Evolutionary conservation across 495 filamentous ascomycete genomes (phyloP).

Genomic region (Baudoinia panamericana): DNA sequence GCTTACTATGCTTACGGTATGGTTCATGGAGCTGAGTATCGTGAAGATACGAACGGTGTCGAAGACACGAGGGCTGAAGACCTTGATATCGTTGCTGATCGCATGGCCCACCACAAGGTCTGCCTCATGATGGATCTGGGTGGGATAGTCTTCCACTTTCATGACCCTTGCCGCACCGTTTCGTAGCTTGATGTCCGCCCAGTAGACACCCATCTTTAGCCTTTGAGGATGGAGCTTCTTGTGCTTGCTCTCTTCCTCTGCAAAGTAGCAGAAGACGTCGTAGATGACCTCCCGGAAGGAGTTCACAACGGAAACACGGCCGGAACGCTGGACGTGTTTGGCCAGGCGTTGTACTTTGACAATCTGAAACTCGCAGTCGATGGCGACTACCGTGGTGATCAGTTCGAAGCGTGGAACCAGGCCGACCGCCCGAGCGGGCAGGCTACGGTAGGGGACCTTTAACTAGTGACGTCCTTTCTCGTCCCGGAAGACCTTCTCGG

Average conservation of each 20-base stretch:
- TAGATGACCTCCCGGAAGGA: slow-evolving; percentile 1
- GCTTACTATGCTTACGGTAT: neutral
- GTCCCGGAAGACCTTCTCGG: too few relatives aligned
- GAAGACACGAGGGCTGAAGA: neutral
- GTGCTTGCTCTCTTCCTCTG: neutral
- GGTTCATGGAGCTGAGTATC: neutral
- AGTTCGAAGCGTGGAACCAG: too few relatives aligned
- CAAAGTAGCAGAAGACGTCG: slow-evolving; percentile 3
- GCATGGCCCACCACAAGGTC: neutral
- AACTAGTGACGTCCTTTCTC: too few relatives aligned
- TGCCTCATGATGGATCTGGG: neutral
- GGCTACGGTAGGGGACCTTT: too few relatives aligned
- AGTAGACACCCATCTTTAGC: slow-evolving; percentile 1
- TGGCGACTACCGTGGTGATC: neutral
- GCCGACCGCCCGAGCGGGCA: too few relatives aligned
- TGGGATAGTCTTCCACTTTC: neutral
- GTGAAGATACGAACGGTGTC: neutral
- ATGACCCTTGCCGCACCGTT: neutral
- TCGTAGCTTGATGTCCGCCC: neutral
- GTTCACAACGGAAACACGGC: neutral
- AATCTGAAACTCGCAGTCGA: neutral
- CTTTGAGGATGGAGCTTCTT: neutral
- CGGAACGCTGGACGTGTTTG: neutral
- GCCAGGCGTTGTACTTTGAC: neutral
- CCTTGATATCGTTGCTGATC: neutral